Conservation (phyloP, 2,329 filamentous ascomycete species). For the Scleromitrula shiraiana region DNA sequence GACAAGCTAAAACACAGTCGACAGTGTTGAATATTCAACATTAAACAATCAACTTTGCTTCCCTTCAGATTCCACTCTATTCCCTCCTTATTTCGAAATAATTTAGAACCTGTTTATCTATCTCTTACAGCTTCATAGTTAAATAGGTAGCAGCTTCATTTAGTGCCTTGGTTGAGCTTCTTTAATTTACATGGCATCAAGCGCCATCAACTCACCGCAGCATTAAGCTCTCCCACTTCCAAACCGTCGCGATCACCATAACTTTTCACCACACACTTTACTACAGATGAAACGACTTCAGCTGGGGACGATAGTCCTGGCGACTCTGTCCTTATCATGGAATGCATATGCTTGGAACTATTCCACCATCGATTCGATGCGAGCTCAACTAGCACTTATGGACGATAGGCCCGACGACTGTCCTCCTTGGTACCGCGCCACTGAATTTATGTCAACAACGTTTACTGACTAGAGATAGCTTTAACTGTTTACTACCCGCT, state of each 20-base stretch:
- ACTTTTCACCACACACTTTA: background rate
- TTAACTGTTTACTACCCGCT: constrained; percentile 93
- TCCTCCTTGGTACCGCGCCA: constrained; percentile 59
- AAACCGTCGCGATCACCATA: constrained; percentile 9
- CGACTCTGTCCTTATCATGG: constrained; percentile 34
- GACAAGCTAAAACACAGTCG: background rate
- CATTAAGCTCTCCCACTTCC: constrained; percentile 12
- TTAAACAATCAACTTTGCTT: background rate
- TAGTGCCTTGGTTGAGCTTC: no score
- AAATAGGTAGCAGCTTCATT: no score
- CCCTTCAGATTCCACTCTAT: background rate
- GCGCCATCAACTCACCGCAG: constrained; percentile 3
- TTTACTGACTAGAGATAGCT: constrained; percentile 45
- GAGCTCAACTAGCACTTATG: constrained; percentile 61
- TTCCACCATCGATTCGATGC: constrained; percentile 52
- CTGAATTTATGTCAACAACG: background rate
- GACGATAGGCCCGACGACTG: constrained; percentile 68
- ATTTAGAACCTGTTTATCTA: background rate
- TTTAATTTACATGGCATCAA: constrained; percentile 5
- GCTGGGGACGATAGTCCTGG: constrained; percentile 20
- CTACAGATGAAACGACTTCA: constrained; percentile 21
- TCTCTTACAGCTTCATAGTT: background rate
- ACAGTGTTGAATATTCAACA: no score
- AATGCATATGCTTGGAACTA: constrained; percentile 44
- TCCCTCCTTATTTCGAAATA: background rate